Percentiles rank a stretch among this genome's conserved stretches.
Conservation (phyloP, 1,284 basidiomycete genomes). For the Mycocalia duriaeana region DNA sequence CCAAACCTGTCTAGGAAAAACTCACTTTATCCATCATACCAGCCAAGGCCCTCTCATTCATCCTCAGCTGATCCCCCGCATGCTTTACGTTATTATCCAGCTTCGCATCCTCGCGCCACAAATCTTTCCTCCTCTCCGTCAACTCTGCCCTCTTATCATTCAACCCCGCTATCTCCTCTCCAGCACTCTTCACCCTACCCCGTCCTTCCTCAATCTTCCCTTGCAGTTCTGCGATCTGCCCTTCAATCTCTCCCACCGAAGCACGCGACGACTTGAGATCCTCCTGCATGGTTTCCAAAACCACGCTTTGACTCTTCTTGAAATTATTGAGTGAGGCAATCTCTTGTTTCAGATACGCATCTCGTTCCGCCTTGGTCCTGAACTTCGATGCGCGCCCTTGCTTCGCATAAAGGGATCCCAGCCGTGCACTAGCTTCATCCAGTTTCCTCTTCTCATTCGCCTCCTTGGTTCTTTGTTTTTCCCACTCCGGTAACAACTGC, state of each 20-base stretch:
- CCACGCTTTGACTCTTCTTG: slow-evolving; percentile 43
- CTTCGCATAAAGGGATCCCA: slow-evolving; percentile 79
- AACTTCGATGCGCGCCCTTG: slow-evolving; percentile 86
- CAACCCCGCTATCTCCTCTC: slow-evolving; percentile 59
- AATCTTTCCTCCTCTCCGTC: slow-evolving; percentile 81
- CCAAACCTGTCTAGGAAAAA: too few species aligned
- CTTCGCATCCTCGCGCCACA: slow-evolving; percentile 95
- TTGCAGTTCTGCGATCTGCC: slow-evolving; percentile 57
- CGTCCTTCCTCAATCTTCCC: slow-evolving; percentile 77
- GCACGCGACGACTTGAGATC: slow-evolving; percentile 43
- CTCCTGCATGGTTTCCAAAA: slow-evolving; percentile 41
- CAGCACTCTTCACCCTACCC: slow-evolving; percentile 60
- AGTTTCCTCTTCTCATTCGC: slow-evolving; percentile 64
- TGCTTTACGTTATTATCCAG: slow-evolving; percentile 73
- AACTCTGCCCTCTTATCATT: slow-evolving; percentile 73
- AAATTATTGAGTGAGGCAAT: slow-evolving; percentile 66
- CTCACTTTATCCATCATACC: slow-evolving; percentile 93
- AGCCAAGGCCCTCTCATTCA: slow-evolving; percentile 75
- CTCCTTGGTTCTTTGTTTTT: slow-evolving; percentile 51
- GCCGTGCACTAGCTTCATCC: slow-evolving; percentile 66
- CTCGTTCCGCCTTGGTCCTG: slow-evolving; percentile 77
- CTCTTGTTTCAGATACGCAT: slow-evolving; percentile 71
- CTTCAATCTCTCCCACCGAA: slow-evolving; percentile 53
- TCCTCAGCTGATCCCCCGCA: slow-evolving; percentile 76
- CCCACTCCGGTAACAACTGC: slow-evolving; percentile 65